Evolutionary conservation across 2,329 filamentous ascomycete species (phyloP).

Genomic region (Dothideomycetes sp.): DNA sequence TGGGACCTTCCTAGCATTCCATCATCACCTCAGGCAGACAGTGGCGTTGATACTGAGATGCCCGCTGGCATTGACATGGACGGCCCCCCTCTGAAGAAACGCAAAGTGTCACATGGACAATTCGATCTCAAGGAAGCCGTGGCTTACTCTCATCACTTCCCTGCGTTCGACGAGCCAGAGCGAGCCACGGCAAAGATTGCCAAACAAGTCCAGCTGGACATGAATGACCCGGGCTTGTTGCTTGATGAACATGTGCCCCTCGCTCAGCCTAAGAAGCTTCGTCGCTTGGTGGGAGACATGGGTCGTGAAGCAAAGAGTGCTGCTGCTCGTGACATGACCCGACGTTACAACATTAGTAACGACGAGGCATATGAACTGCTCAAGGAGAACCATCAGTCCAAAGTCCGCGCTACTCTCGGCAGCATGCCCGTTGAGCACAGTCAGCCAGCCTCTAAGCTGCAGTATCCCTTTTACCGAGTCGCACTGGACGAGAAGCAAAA

Average conservation of each 20-base stretch:
- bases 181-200: slow-evolving; percentile 59
- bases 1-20: slow-evolving; percentile 59
- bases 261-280: slow-evolving; percentile 46
- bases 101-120: slow-evolving; percentile 30
- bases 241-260: slow-evolving; percentile 65
- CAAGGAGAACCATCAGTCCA: slow-evolving; percentile 94
- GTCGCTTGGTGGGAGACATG: slow-evolving; percentile 39
- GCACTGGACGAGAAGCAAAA: slow-evolving; percentile 62
- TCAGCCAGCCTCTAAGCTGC: slow-evolving; percentile 78
- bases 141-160: slow-evolving; percentile 49
- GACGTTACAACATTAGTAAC: slow-evolving; percentile 91
- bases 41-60: slow-evolving; percentile 11
- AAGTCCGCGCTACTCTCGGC: slow-evolving; percentile 83
- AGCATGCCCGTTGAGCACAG: slow-evolving; percentile 92
- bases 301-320: slow-evolving; percentile 59
- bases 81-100: slow-evolving; percentile 51
- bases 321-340: slow-evolving; percentile 60
- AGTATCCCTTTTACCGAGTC: slow-evolving; percentile 94
- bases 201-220: slow-evolving; percentile 70
- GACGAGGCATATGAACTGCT: slow-evolving; percentile 91
- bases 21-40: slow-evolving; percentile 20
- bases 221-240: slow-evolving; percentile 79
- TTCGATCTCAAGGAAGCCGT: slow-evolving; percentile 28
- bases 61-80: slow-evolving; percentile 19
- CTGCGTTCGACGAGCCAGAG: slow-evolving; percentile 73